phyloP scores from a whole-genome alignment of 331 rosid species.

The Acacia concinna region DNA sequence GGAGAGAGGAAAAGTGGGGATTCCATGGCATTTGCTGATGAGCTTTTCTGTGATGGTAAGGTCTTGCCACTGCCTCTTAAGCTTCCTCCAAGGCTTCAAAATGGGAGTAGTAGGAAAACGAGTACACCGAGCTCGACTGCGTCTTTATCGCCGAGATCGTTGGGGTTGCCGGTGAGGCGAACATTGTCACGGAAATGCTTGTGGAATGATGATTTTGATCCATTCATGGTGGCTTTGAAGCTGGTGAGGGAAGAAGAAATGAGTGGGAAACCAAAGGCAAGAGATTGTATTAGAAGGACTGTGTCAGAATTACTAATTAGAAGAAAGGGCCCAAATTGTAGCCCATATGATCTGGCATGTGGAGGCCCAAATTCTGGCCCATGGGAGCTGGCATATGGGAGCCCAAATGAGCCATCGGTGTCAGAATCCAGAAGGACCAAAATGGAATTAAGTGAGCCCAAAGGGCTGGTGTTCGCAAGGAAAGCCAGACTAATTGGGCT shows the following conservation, averaged over 20 bases:
- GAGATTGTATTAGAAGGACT: conserved; percentile 40
- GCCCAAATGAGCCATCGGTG: neutral
- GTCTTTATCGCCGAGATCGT: conserved; percentile 48
- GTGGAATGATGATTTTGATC: conserved; percentile 88
- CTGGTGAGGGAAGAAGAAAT: conserved; percentile 50
- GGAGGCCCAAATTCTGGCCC: neutral
- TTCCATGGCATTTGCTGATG: conserved; percentile 79
- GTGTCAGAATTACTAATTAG: conserved; percentile 49
- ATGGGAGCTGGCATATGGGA: neutral
- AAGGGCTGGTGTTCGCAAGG: conserved; percentile 54
- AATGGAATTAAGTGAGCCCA: conserved; percentile 44
- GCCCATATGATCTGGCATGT: neutral
- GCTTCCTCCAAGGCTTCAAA: conserved; percentile 74
- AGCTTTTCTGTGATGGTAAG: conserved; percentile 70
- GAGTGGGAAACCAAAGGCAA: conserved; percentile 31
- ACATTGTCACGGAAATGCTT: conserved; percentile 39
- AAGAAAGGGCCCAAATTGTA: neutral
- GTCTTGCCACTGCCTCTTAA: conserved; percentile 76
- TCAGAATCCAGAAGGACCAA: neutral
- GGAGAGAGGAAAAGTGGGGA: conserved; percentile 20
- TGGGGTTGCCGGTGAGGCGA: conserved; percentile 29
- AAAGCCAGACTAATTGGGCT: conserved; percentile 41
- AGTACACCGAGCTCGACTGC: conserved; percentile 29
- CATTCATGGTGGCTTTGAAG: conserved; percentile 72
- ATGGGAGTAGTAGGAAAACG: conserved; percentile 14